A percentile compares a stretch with the other conserved stretches of the same genome.
phyloP scores from a whole-genome alignment of 2,329 filamentous ascomycete species.

The Thermochaetoides dissita region DNA sequence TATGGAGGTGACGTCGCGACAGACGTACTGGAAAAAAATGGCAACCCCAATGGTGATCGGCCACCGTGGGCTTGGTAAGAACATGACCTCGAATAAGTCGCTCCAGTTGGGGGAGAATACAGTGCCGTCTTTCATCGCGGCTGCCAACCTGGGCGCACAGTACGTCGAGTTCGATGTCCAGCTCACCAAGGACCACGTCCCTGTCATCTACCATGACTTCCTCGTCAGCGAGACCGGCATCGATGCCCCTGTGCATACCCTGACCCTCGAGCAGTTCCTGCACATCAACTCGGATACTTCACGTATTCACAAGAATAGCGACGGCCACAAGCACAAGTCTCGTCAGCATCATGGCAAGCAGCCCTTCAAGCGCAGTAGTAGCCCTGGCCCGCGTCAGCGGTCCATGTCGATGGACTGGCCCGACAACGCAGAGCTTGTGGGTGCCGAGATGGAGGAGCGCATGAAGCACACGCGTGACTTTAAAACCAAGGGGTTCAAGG shows the following conservation, averaged over 20 bases:
- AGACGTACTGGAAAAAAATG: slow-evolving; percentile 94
- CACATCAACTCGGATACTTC: slow-evolving; percentile 57
- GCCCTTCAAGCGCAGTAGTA: slow-evolving; percentile 18
- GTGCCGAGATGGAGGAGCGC: slow-evolving; percentile 48
- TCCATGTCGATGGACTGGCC: slow-evolving; percentile 41
- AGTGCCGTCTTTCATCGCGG: slow-evolving; percentile 86
- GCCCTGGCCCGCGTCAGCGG: slow-evolving; percentile 26
- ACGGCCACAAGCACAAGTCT: slow-evolving; percentile 12
- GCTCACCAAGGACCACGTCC: slow-evolving; percentile 95
- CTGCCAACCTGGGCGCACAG: slow-evolving; percentile 75
- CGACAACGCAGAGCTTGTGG: slow-evolving; percentile 5
- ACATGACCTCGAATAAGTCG: slow-evolving; percentile 67
- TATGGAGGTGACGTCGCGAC: slow-evolving; percentile 77
- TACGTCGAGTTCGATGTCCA: slow-evolving; percentile 79
- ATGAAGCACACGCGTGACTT: slow-evolving; percentile 97
- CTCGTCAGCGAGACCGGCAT: slow-evolving; percentile 95
- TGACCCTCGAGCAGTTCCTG: slow-evolving; percentile 90
- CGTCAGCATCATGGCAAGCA: slow-evolving; percentile 16
- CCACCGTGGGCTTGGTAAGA: slow-evolving; percentile 74
- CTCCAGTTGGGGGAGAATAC: slow-evolving; percentile 95
- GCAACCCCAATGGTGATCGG: slow-evolving; percentile 72
- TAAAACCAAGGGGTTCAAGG: slow-evolving; percentile 90
- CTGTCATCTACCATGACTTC: slow-evolving; percentile 97
- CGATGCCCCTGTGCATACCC: slow-evolving; percentile 86
- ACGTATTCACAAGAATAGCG: slow-evolving; percentile 25